Conservation (phyloP, 1,284 basidiomycete species). For the Trichosporon inkin region DNA sequence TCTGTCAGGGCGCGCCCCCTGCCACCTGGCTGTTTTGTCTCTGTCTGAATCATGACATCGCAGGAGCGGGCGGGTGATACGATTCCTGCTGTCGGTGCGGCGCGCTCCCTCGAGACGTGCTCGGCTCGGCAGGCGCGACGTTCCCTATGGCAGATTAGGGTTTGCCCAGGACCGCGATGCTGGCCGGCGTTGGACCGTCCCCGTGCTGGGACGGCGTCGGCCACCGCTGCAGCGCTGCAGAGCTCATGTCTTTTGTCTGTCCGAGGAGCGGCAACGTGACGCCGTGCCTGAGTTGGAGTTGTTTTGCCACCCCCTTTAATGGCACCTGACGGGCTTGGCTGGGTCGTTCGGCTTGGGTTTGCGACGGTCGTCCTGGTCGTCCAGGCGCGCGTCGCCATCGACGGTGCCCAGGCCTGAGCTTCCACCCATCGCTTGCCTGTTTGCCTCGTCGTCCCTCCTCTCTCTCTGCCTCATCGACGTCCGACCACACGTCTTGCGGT, state of each 20-base stretch:
- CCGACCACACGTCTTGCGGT: not conserved
- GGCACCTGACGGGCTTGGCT: not conserved
- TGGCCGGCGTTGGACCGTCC: too few relatives aligned
- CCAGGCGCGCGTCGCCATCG: not conserved
- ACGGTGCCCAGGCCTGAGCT: not conserved
- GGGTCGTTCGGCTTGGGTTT: constrained; percentile 7
- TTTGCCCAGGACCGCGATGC: too few relatives aligned
- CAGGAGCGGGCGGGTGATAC: not conserved
- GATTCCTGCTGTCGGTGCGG: not conserved
- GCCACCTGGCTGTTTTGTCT: not conserved
- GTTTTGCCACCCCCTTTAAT: constrained; percentile 10
- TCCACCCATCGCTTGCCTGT: not conserved
- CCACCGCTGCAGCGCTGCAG: too few relatives aligned
- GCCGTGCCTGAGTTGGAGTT: constrained; percentile 1
- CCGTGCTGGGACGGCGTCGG: too few relatives aligned
- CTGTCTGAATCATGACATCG: constrained; percentile 2
- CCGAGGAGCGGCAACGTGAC: not conserved
- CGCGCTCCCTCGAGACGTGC: not conserved
- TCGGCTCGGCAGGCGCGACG: not conserved
- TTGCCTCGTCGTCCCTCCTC: not conserved
- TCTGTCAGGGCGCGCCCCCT: not conserved
- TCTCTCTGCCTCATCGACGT: not conserved
- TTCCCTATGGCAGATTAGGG: too few relatives aligned
- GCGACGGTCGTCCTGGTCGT: not conserved
- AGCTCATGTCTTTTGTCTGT: not conserved